Evolutionary conservation across 1,284 basidiomycete genomes (phyloP).

Genomic region (Pholiota adiposa): DNA sequence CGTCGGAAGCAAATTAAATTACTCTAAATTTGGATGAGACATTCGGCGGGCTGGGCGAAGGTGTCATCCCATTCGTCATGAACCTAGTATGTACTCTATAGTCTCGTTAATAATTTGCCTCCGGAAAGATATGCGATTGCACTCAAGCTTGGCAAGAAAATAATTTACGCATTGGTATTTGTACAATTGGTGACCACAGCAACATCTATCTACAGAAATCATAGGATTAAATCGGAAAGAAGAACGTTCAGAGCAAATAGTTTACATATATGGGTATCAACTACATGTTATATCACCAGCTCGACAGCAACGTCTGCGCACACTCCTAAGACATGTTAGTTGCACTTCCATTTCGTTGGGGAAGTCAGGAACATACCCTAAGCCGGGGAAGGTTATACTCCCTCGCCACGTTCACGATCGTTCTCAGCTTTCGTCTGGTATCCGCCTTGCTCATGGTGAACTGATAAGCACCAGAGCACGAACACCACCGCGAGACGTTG

Average conservation of each 20-base stretch:
- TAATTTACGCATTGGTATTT: too few relatives aligned
- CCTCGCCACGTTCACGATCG: conserved; percentile 82
- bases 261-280: conserved; percentile 10
- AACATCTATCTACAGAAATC: neutral
- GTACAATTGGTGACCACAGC: too few relatives aligned
- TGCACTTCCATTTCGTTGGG: too few relatives aligned
- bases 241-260: neutral
- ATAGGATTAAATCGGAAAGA: neutral
- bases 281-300: conserved; percentile 39
- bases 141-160: too few relatives aligned
- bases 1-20: too few relatives aligned
- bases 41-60: too few relatives aligned
- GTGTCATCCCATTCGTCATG: too few relatives aligned
- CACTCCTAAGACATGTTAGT: conserved; percentile 54
- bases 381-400: conserved; percentile 70
- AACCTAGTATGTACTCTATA: too few relatives aligned
- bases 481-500: conserved; percentile 85
- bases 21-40: too few relatives aligned
- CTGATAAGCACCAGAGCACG: conserved; percentile 86
- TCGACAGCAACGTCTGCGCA: conserved; percentile 50
- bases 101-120: too few relatives aligned
- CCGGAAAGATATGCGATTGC: too few relatives aligned
- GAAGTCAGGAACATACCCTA: conserved; percentile 69
- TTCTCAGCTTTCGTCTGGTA: conserved; percentile 68
- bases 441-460: conserved; percentile 76